Evolutionary conservation across 805 yeast species (phyloP).

Genomic region (Grigorovia transvaalensis): DNA sequence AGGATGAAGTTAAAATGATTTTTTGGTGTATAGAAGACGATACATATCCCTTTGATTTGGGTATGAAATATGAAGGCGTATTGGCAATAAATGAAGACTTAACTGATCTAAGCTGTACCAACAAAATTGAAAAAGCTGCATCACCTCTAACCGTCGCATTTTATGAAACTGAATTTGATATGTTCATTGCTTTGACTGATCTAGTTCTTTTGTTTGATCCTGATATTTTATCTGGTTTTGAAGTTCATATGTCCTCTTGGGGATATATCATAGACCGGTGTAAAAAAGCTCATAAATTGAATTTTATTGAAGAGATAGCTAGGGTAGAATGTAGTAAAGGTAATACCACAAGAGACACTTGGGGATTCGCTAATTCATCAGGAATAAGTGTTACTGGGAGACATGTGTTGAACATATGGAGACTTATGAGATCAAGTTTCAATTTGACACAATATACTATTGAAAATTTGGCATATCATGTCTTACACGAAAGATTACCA

Average conservation of each 20-base stretch:
- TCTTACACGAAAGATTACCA: slow-evolving; percentile 61
- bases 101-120: slow-evolving; percentile 2
- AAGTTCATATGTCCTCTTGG: slow-evolving; percentile 75
- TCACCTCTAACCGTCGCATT: slow-evolving; percentile 27
- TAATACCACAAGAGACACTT: slow-evolving; percentile 51
- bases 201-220: slow-evolving; percentile 65
- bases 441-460: slow-evolving; percentile 58
- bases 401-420: slow-evolving; percentile 79
- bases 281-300: slow-evolving; percentile 34
- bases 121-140: slow-evolving; percentile 9
- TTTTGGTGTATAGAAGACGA: slow-evolving; percentile 53
- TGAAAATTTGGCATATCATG: slow-evolving; percentile 64
- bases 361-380: slow-evolving; percentile 78
- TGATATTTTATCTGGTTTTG: slow-evolving; percentile 80
- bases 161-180: slow-evolving; percentile 44
- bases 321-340: slow-evolving; percentile 37
- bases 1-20: slow-evolving; percentile 49
- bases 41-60: slow-evolving; percentile 26
- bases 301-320: slow-evolving; percentile 50
- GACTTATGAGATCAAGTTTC: slow-evolving; percentile 54
- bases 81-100: slow-evolving; percentile 13
- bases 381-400: slow-evolving; percentile 64
- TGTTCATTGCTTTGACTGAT: slow-evolving; percentile 46
- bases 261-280: slow-evolving; percentile 74
- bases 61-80: slow-evolving; percentile 32